Base-by-base conservation (phyloP, 805 yeast species). In the Candida maltosa region DNA sequence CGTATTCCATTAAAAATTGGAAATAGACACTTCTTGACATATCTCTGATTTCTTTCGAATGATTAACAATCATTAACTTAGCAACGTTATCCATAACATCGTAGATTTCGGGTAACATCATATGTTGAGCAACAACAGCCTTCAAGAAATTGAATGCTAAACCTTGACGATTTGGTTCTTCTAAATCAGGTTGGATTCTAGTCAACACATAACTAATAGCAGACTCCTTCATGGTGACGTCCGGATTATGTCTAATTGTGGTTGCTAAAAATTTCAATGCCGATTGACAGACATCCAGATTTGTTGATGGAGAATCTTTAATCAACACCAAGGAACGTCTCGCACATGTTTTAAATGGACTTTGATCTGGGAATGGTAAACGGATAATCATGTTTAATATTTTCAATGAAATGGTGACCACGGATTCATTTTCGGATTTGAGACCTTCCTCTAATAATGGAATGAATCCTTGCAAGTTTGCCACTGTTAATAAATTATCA, bases 1-100 rank as follows among this genome's bases (percentile, higher is more conserved):
- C 97, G 52, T 86, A 93, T 48, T 88, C 96, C 83, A 87, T 83
- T 51, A 93, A 62, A 48, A 93, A 93, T 48, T 81, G 88, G 56
- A 78, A 83, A 54, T 79, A 93, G 2, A 84, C 78, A 44, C 86
- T 76, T 58, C 97, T 75, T 6, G 97, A 78, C 58, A 84, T 80
- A 48, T 83, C 89, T 39, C 97, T 73, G 35, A 87, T 85, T 50
- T 82, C 87, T 33, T 76, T 76, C 3, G 91, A 71, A 39, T 87
- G 96, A 58, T 85, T 87, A 1, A 95, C 89, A 18, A 93, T 81
- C 95, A 93, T 84, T 17, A 87, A 83, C 39, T 79, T 76, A 7
- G 93, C 73, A 3, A 91, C 81, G 32, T 71, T 72, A 39, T 86
- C 94, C 82, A 91, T 80, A 2, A 83, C 75, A 47, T 89, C 97